phyloP scores from a whole-genome alignment of 306 rosid species.

The Neltuma alba region DNA sequence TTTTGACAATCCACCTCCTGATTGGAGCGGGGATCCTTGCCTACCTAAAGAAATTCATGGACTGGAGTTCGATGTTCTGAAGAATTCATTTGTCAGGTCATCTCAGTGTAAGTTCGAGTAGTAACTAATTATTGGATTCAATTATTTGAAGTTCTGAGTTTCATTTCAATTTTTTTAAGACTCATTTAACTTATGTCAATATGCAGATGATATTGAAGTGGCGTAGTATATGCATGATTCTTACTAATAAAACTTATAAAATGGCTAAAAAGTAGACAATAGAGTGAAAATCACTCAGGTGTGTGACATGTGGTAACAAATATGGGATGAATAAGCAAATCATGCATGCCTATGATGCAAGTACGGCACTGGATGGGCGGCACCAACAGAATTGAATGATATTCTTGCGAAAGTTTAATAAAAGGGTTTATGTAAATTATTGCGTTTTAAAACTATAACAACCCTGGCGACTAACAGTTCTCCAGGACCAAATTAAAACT shows the following conservation, averaged over 20 bases:
- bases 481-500: background rate
- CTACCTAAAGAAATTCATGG: conserved; percentile 77
- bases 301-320: background rate
- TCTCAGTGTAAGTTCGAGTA: conserved; percentile 55
- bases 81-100: conserved; percentile 40
- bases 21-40: conserved; percentile 96
- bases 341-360: background rate
- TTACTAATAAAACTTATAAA: background rate
- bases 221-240: background rate
- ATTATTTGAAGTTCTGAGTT: background rate
- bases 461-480: too few relatives aligned
- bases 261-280: background rate
- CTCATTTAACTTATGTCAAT: background rate
- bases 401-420: background rate
- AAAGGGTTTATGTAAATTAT: background rate
- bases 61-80: conserved; percentile 72
- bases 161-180: background rate
- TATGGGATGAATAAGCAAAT: background rate
- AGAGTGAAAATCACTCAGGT: background rate
- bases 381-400: background rate
- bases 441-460: background rate
- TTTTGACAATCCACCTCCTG: conserved; percentile 64
- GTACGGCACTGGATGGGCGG: background rate
- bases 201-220: background rate
- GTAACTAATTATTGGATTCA: background rate